Conservation (phyloP, 345 rosid genomes). For the Hevea brasiliensis region DNA sequence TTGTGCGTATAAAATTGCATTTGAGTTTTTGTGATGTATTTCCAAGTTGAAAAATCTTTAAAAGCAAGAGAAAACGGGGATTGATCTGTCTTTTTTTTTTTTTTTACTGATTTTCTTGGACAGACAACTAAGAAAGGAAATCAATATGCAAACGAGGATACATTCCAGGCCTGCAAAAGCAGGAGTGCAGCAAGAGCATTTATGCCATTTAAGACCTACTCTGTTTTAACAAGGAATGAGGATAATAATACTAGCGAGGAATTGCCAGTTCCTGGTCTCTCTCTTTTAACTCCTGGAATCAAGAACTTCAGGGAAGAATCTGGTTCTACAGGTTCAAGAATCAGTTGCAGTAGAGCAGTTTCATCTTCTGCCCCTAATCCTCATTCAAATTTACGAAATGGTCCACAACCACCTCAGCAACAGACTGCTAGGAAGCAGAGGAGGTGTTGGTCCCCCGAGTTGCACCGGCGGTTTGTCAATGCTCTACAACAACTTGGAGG, state of each 20-base stretch:
- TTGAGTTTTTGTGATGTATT: background rate
- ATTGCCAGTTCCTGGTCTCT: slow-evolving; percentile 37
- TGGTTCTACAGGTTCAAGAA: slow-evolving; percentile 42
- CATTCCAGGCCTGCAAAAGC: slow-evolving; percentile 36
- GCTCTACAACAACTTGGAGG: slow-evolving; percentile 94
- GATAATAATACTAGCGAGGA: slow-evolving; percentile 18
- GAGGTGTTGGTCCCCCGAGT: slow-evolving; percentile 91
- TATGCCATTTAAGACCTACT: slow-evolving; percentile 39
- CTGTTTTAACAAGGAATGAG: slow-evolving; percentile 22
- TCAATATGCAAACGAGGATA: slow-evolving; percentile 27
- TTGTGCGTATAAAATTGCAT: background rate
- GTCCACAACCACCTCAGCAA: slow-evolving; percentile 43
- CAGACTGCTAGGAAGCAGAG: slow-evolving; percentile 78
- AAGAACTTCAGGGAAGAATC: slow-evolving; percentile 59
- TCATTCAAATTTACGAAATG: slow-evolving; percentile 39
- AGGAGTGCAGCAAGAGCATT: slow-evolving; percentile 36
- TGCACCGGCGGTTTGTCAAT: slow-evolving; percentile 77
- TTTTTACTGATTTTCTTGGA: slow-evolving; percentile 4
- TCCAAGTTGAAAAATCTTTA: background rate
- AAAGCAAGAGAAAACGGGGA: background rate
- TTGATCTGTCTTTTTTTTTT: background rate
- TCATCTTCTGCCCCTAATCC: slow-evolving; percentile 39
- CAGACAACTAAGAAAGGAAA: slow-evolving; percentile 49
- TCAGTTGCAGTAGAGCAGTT: slow-evolving; percentile 40
- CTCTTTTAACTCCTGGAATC: slow-evolving; percentile 55